Base-by-base conservation (phyloP, 1,139 yeast species). In the Debaryomycetaceae sp. region DNA sequence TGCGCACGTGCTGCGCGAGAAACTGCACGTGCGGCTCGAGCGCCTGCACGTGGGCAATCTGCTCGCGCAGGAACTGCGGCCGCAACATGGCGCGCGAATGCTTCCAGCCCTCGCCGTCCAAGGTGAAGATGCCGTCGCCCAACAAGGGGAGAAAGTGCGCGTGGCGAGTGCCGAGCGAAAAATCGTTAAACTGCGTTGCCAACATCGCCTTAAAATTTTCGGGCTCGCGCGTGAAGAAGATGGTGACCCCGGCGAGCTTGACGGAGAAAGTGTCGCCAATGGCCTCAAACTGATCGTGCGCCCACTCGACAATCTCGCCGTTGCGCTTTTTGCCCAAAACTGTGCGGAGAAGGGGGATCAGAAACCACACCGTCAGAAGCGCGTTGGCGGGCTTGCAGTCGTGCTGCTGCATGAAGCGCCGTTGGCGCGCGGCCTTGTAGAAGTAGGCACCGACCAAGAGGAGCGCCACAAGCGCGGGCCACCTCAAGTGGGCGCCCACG, bases 51-150 rank as follows among this genome's bases (percentile, higher is more conserved):
- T 65, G 71, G 9, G 68, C 56, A 23, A 75, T 65, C 41, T 68
- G 74, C 42, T 71, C 75, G 35, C 75, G 58, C 17, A 69, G 61
- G 48, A 73, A 73, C 47, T 71, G 78, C 2, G 78, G 77, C 34
- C 79, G 58, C 45, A 75, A 61, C 62, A 75, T 51, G 3, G 74
- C 66, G 32, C 80, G 56, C 23, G 74, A 61, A 42, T 71, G 76
- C 42, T 69, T 67, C 80, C 80, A 74, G 2, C 71, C 74, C 20
- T 55, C 63, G 11, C 76, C 76, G 35, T 70, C 74, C 26, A 70
- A 58, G 2, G 80, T 73, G 55, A 75, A 75, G 34, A 75, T 72
- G 11, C 81, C 81, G 39, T 71, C 66, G 3, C 79, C 79, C 31
- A 73, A 54, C 13, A 71, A 47, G 3, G 74, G 70, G 21, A 43